phyloP scores from a whole-genome alignment of 768 basidiomycete species.

The Hydnomerulius pinastri region DNA sequence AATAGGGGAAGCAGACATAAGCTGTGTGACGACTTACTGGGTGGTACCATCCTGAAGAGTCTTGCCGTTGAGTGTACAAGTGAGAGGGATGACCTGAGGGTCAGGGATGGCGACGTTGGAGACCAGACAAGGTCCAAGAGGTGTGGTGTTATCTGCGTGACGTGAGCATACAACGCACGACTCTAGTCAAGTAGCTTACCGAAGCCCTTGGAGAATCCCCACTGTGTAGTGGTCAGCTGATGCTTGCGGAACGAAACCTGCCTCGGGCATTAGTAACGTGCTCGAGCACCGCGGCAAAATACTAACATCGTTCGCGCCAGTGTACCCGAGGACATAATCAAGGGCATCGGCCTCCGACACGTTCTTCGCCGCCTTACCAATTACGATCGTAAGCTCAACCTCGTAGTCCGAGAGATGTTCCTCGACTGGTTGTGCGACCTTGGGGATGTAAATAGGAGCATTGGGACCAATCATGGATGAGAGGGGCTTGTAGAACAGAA shows the following conservation, averaged over 20 bases:
- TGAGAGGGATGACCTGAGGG: slow-evolving; percentile 64
- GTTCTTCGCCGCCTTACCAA: slow-evolving; percentile 79
- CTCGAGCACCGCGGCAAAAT: not conserved
- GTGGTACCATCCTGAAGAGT: slow-evolving; percentile 77
- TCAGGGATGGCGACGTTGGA: slow-evolving; percentile 62
- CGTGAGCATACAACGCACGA: not conserved
- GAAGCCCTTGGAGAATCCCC: slow-evolving; percentile 87
- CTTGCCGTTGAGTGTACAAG: slow-evolving; percentile 65
- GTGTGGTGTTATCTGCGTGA: slow-evolving; percentile 43
- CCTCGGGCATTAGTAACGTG: not conserved
- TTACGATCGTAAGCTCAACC: slow-evolving; percentile 78
- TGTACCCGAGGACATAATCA: slow-evolving; percentile 85
- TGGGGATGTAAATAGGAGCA: slow-evolving; percentile 65
- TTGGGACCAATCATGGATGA: slow-evolving; percentile 70
- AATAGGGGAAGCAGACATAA: not conserved
- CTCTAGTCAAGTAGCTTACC: slow-evolving; percentile 43
- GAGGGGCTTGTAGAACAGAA: slow-evolving; percentile 80
- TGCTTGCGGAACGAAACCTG: slow-evolving; percentile 78
- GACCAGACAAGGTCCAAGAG: slow-evolving; percentile 82
- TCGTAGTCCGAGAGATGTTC: slow-evolving; percentile 82
- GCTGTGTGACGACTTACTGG: slow-evolving; percentile 42
- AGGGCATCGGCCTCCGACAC: slow-evolving; percentile 80
- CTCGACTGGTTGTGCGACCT: slow-evolving; percentile 65
- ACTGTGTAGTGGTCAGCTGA: slow-evolving; percentile 80
- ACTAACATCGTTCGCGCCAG: slow-evolving; percentile 74